Base-by-base conservation (phyloP, 1,284 basidiomycete species). In the Heliocybe sulcata region DNA sequence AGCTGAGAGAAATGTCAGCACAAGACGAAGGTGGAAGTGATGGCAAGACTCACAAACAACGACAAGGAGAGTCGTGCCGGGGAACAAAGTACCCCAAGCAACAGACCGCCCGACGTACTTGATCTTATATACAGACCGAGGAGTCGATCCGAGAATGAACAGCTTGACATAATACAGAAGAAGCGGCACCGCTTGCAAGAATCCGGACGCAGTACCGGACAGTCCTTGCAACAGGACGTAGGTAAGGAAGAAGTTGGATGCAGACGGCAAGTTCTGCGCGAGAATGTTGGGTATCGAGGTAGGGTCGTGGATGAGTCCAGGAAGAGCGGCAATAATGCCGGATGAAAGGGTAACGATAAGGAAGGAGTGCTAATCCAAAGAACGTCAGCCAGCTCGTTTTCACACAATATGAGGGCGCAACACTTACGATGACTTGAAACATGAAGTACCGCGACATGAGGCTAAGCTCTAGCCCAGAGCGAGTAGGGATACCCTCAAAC, bases 191-290 rank as follows among this genome's bases (percentile, higher is more conserved):
- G 90, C 77, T 65, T 90, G 90, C 45, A 96, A 74, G 70, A 97
- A 92, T 10, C 87, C 82, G 53, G 86, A 81, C 1, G 91, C 92
- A 0, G 86, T 83, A 9, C 82, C 87, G 3, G 91, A 71, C 45
- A 95, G 79, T 56, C 85, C 85, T 69, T 89, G 85, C 25, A 90
- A 69, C 52, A 87, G 67, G 56, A 85, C 72, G 61, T 83, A 88
- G 2, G 92, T 94, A 54, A 98, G 77, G 87, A 98, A 98, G 82
- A 97, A 99, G 56, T 85, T 94, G 19, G 90, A 92, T 0, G 93
- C 90, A 58, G 80, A 69, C 0, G 96, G 96, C 20, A 99, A 75
- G 53, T 92, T 83, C 35, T 70, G 60, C 0, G 93, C 89, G 50
- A 97, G 77, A 8, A 90, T 69, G 0, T 71, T 76, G 0, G 92